A percentile compares a stretch with the other conserved stretches of the same genome.
These are phyloP conservation scores for Peniophora sp. DNA, from an alignment of 1,284 basidiomycete species.

Conservation along the genomic window DNA sequence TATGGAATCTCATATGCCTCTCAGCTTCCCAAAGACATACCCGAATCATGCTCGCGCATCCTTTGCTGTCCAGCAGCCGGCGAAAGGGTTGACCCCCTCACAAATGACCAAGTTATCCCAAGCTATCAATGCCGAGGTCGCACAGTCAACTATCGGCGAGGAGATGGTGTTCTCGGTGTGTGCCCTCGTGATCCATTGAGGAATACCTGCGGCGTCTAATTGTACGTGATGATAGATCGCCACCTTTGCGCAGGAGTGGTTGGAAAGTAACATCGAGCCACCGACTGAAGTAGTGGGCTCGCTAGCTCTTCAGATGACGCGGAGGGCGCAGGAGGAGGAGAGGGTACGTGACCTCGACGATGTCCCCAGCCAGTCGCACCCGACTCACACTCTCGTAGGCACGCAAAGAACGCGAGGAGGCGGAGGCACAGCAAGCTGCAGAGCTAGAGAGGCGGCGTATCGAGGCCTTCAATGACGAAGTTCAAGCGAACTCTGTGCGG, in stretches of 20 bases:
- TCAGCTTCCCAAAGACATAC: conserved; percentile 72
- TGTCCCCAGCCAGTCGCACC: background rate
- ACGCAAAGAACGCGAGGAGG: conserved; percentile 39
- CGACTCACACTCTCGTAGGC: conserved; percentile 15
- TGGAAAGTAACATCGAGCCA: conserved; percentile 47
- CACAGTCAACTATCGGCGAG: conserved; percentile 43
- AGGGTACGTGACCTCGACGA: conserved; percentile 28
- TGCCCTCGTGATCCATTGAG: conserved; percentile 8
- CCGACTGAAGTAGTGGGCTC: conserved; percentile 55
- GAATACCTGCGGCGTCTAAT: background rate
- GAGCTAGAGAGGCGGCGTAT: conserved; percentile 38
- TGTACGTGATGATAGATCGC: conserved; percentile 38
- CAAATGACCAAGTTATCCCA: conserved; percentile 47
- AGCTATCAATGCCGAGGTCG: conserved; percentile 53
- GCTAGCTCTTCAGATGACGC: conserved; percentile 66
- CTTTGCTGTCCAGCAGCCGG: conserved; percentile 60
- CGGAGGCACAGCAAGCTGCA: conserved; percentile 37
- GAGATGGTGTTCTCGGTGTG: conserved; percentile 70
- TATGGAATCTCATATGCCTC: background rate
- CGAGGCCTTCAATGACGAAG: conserved; percentile 52
- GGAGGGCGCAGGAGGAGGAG: conserved; percentile 59
- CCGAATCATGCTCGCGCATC: conserved; percentile 58
- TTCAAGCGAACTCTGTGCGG: conserved; percentile 49
- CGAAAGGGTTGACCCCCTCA: conserved; percentile 44
- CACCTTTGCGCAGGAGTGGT: conserved; percentile 63